Conservation (phyloP, 2,329 filamentous ascomycete genomes). For the Sporothrix inflata region DNA sequence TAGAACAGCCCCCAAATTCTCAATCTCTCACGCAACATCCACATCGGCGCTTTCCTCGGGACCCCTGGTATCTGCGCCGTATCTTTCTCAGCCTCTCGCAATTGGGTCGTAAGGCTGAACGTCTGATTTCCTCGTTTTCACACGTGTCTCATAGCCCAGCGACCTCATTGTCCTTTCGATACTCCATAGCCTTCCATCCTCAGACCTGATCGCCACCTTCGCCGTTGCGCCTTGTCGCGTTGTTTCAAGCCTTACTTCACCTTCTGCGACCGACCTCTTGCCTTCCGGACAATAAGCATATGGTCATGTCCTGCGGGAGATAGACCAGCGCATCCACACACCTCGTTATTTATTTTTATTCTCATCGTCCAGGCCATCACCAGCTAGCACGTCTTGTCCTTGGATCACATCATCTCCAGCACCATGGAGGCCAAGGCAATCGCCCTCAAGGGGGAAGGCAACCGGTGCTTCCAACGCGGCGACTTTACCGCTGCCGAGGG, state of each 20-base stretch:
- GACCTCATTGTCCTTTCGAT: background rate
- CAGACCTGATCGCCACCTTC: background rate
- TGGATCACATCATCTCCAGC: background rate
- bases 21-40: background rate
- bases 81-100: background rate
- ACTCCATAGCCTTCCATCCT: background rate
- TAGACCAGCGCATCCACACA: background rate
- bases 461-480: slow-evolving; percentile 65
- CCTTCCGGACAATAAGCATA: background rate
- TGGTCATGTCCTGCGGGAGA: background rate
- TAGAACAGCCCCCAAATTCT: no score
- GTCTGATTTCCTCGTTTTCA: background rate
- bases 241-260: background rate
- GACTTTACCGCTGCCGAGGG: slow-evolving; percentile 69
- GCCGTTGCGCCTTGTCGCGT: background rate
- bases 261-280: background rate
- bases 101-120: background rate
- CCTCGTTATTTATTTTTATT: background rate
- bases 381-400: background rate
- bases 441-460: slow-evolving; percentile 61
- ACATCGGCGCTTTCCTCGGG: background rate
- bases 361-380: background rate
- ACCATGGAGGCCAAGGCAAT: slow-evolving; percentile 42
- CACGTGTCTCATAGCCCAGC: background rate
- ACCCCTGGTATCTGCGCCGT: background rate